A percentile compares a stretch with the other conserved stretches of the same genome.
These are phyloP conservation scores for Barbatosphaeria neglecta DNA, from an alignment of 495 filamentous ascomycete genomes.

Conservation along the genomic window DNA sequence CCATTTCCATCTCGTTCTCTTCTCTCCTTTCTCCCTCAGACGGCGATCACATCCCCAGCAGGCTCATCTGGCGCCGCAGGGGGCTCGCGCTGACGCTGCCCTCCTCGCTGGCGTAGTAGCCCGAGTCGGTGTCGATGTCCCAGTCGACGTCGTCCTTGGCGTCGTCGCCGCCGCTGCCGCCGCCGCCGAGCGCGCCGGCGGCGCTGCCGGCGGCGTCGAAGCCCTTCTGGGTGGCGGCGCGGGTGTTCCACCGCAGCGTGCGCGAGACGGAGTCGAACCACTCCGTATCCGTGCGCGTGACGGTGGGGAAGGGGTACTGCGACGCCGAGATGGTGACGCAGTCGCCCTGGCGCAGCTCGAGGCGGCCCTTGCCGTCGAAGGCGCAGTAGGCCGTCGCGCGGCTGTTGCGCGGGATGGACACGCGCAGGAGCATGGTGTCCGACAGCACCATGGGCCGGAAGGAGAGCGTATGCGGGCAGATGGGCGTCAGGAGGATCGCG, in stretches of 20 bases:
- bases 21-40: not conserved
- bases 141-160: slow-evolving; percentile 42
- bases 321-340: slow-evolving; percentile 89
- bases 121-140: slow-evolving; percentile 79
- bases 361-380: slow-evolving; percentile 90
- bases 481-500: slow-evolving; percentile 92
- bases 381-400: slow-evolving; percentile 89
- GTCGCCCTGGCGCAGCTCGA: slow-evolving; percentile 85
- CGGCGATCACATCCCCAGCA: slow-evolving; percentile 33
- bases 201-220: slow-evolving; percentile 50
- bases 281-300: slow-evolving; percentile 66
- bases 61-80: slow-evolving; percentile 55
- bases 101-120: slow-evolving; percentile 52
- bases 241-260: slow-evolving; percentile 85
- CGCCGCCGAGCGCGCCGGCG: no score
- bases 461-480: slow-evolving; percentile 91
- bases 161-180: slow-evolving; percentile 18
- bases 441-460: slow-evolving; percentile 99
- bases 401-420: slow-evolving; percentile 71
- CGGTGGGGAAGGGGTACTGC: slow-evolving; percentile 91
- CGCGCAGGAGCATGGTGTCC: slow-evolving; percentile 79
- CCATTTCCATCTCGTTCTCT: not conserved
- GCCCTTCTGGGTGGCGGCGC: slow-evolving; percentile 74
- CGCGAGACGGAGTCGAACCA: slow-evolving; percentile 92
- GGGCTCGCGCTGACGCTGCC: slow-evolving; percentile 50